Percentiles rank a stretch among this genome's conserved stretches.
Conservation (phyloP, 768 basidiomycete genomes). For the Lactarius trivialis region DNA sequence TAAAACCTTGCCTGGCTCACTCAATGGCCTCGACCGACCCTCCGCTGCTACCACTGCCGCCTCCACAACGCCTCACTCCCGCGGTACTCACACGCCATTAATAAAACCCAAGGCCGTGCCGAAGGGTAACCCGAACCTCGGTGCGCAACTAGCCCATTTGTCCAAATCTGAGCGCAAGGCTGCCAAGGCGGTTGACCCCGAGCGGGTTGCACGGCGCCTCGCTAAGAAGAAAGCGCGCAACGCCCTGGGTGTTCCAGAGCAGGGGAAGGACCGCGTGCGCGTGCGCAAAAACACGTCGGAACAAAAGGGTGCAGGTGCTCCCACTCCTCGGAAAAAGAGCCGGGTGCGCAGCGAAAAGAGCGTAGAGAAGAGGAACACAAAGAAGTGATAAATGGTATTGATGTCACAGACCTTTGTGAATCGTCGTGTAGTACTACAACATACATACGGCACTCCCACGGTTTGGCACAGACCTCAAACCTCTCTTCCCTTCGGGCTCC, state of each 20-base stretch:
- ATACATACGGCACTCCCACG: background rate
- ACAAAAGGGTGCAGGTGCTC: constrained; percentile 25
- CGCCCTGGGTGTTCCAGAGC: constrained; percentile 37
- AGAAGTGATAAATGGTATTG: constrained; percentile 37
- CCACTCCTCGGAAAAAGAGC: constrained; percentile 35
- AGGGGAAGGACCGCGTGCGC: constrained; percentile 42
- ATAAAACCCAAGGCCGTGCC: constrained; percentile 36
- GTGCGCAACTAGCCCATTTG: constrained; percentile 67
- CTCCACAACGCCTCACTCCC: constrained; percentile 15
- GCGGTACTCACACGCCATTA: constrained; percentile 6
- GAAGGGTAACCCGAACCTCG: constrained; percentile 79
- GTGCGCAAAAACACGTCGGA: constrained; percentile 38
- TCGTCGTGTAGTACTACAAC: background rate
- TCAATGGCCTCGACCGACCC: constrained; percentile 21
- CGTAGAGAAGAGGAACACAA: constrained; percentile 47
- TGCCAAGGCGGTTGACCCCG: constrained; percentile 70
- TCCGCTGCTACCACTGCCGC: constrained; percentile 21
- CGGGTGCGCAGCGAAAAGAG: constrained; percentile 52
- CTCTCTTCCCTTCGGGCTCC: constrained; percentile 15
- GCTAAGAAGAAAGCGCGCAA: constrained; percentile 84
- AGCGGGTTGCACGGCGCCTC: constrained; percentile 74
- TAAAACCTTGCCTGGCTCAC: constrained; percentile 56
- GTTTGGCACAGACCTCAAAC: background rate
- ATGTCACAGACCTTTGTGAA: background rate
- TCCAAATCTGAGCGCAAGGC: constrained; percentile 84